Base-by-base conservation (phyloP, 257 asterid species). In the Eustoma russellianum region DNA sequence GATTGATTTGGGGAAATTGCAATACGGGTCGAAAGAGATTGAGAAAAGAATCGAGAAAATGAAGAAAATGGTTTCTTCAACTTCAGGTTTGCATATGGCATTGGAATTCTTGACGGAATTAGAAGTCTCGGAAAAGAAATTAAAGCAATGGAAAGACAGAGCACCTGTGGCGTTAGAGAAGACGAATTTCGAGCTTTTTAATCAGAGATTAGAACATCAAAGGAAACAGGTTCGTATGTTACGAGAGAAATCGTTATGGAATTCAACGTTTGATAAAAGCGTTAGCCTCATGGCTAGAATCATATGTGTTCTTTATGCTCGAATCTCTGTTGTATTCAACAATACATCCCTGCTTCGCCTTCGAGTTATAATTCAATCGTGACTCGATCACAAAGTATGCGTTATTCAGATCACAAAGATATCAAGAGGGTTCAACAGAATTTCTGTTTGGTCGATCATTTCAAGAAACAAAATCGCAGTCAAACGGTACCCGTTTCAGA, bases 181-280 rank as follows among this genome's bases (percentile, higher is more conserved):
- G 41, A 62, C 73, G 28, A 70, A 85, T 48, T 15, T 63, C 41
- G 79, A 65, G 15, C 49, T 41, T 38, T 80, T 79, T 15, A 9
- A 40, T 24, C 74, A 59, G 50, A 85, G 75, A 55, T 46, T 88
- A 7, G 92, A 77, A 13, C 48, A 70, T 15, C 97, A 83, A 56
- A 68, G 95, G 7, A 77, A 69, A 38, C 76, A 79, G 50, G 93
- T 81, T 28, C 77, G 66, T 0, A 70, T 61, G 60, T 72, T 75
- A 0, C 63, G 73, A 28, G 95, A 70, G n/a, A 61, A 61, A 33
- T 88, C 95, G 0, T 66, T 88, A 5, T 88, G 97, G 95, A 51
- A 53, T 30, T 69, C 74, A 63, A 66, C 86, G 9, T 85, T 80
- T 56, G 95, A 88, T 56, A 79, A 72, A 46, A 60, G 69, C 17